These are phyloP conservation scores for Fusarium musae DNA, from an alignment of 2,329 filamentous ascomycete species.

Conservation along the genomic window DNA sequence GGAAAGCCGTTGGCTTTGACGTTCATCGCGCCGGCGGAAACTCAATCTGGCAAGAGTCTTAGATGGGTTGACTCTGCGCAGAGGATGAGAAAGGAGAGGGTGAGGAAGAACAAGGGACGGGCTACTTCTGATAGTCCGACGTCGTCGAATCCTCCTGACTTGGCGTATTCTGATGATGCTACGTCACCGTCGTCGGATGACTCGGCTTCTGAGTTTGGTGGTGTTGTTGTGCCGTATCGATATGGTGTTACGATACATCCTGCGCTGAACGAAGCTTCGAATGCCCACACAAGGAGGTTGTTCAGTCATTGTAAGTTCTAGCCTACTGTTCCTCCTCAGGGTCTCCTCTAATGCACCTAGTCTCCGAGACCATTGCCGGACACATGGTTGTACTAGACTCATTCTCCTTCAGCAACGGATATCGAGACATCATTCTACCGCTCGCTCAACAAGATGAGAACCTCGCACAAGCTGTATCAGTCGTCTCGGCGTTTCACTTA, in stretches of 20 bases:
- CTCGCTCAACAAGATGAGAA: slow-evolving; percentile 52
- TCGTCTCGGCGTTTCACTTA: slow-evolving; percentile 54
- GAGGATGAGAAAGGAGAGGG: slow-evolving; percentile 9
- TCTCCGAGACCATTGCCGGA: slow-evolving; percentile 51
- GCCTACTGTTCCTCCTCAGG: rapidly evolving
- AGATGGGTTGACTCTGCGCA: slow-evolving; percentile 33
- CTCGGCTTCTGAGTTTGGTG: neutral
- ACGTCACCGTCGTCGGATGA: slow-evolving; percentile 7
- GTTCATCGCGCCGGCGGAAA: neutral
- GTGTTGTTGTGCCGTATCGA: slow-evolving; percentile 1
- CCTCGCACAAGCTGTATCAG: slow-evolving; percentile 51
- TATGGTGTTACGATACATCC: slow-evolving; percentile 21
- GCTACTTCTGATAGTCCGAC: neutral
- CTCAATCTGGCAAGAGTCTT: slow-evolving; percentile 7
- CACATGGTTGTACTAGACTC: slow-evolving; percentile 54
- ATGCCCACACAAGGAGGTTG: slow-evolving; percentile 48
- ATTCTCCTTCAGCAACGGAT: slow-evolving; percentile 47
- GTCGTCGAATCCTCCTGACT: neutral
- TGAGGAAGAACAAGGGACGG: neutral
- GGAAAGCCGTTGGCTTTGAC: neutral
- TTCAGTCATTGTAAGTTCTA: slow-evolving; percentile 49
- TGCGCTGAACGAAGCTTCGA: slow-evolving; percentile 42
- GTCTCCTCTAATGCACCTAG: slow-evolving; percentile 22
- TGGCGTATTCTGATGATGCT: slow-evolving; percentile 19
- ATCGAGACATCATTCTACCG: slow-evolving; percentile 52